These are phyloP conservation scores for Pseudogymnoascus sp. DNA, from an alignment of 2,329 filamentous ascomycete genomes.

Conservation along the genomic window DNA sequence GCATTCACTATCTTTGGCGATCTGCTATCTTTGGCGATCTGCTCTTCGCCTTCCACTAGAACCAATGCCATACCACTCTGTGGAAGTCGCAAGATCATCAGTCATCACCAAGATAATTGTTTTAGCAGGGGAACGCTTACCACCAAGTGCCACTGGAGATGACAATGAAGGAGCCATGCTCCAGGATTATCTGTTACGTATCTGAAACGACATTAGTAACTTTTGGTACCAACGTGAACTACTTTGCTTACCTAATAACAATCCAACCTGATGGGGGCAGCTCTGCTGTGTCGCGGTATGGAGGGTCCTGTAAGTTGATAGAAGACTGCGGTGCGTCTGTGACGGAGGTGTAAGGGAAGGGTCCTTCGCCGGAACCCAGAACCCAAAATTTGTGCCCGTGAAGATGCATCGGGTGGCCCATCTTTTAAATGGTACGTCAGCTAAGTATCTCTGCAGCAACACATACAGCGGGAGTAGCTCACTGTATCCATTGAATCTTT, in stretches of 20 bases:
- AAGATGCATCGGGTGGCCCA: slow-evolving; percentile 33
- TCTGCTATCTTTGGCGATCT: no score
- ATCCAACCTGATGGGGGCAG: slow-evolving; percentile 29
- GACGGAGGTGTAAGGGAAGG: not conserved
- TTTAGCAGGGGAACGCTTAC: slow-evolving; percentile 21
- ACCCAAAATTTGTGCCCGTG: slow-evolving; percentile 45
- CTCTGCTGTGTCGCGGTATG: slow-evolving; percentile 44
- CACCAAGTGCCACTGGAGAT: slow-evolving; percentile 42
- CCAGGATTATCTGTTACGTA: slow-evolving; percentile 28
- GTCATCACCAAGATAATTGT: no score
- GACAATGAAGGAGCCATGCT: slow-evolving; percentile 29
- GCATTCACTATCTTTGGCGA: no score
- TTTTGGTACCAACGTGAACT: not conserved
- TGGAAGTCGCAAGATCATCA: no score
- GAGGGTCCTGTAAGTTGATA: slow-evolving; percentile 35
- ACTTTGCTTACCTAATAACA: slow-evolving; percentile 15
- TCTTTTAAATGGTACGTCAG: not conserved
- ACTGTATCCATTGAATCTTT: not conserved
- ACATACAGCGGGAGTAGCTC: not conserved
- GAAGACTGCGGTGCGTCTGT: slow-evolving; percentile 31
- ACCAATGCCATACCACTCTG: no score
- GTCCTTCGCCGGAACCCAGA: slow-evolving; percentile 35
- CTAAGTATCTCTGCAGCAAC: not conserved
- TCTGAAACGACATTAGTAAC: slow-evolving; percentile 9
- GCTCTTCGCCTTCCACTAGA: no score